Conservation (phyloP, 495 filamentous ascomycete genomes). For the Hypoxylon fragiforme region DNA sequence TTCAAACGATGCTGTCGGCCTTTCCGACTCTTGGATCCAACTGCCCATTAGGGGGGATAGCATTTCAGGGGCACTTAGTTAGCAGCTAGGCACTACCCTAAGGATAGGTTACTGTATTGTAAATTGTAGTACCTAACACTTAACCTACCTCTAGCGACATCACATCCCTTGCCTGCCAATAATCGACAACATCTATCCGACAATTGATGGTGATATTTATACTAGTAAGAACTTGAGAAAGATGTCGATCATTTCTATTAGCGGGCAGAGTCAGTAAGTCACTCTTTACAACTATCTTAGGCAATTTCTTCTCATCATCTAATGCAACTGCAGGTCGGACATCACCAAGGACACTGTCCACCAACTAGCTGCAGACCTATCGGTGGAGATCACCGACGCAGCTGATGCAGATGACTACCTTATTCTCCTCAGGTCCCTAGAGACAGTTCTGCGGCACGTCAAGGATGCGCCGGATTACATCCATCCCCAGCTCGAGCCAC, state of each 20-base stretch:
- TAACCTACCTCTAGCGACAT: not conserved
- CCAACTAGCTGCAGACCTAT: slow-evolving; percentile 18
- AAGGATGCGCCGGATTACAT: slow-evolving; percentile 36
- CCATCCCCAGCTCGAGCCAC: slow-evolving; percentile 30
- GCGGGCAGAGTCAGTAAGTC: slow-evolving; percentile 21
- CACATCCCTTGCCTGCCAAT: no score
- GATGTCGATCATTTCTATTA: slow-evolving; percentile 3
- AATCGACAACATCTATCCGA: not conserved
- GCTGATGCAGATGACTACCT: slow-evolving; percentile 35
- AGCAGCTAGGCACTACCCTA: no score
- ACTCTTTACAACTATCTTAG: not conserved
- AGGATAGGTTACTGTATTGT: no score
- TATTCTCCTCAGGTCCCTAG: slow-evolving; percentile 35
- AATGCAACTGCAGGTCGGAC: slow-evolving; percentile 18
- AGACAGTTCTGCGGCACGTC: slow-evolving; percentile 29
- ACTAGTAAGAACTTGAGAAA: no score
- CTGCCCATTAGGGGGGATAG: no score
- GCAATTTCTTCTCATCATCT: no score
- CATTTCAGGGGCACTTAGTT: no score
- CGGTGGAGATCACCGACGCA: slow-evolving; percentile 21
- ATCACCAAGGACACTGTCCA: slow-evolving; percentile 17
- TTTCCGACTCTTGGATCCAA: not conserved
- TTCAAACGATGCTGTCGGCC: not conserved
- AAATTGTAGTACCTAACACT: no score
- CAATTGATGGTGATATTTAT: not conserved